A percentile compares a stretch with the other conserved stretches of the same genome.
Conservation (phyloP, 2,329 filamentous ascomycete species). For the Phialocephala sp. region DNA sequence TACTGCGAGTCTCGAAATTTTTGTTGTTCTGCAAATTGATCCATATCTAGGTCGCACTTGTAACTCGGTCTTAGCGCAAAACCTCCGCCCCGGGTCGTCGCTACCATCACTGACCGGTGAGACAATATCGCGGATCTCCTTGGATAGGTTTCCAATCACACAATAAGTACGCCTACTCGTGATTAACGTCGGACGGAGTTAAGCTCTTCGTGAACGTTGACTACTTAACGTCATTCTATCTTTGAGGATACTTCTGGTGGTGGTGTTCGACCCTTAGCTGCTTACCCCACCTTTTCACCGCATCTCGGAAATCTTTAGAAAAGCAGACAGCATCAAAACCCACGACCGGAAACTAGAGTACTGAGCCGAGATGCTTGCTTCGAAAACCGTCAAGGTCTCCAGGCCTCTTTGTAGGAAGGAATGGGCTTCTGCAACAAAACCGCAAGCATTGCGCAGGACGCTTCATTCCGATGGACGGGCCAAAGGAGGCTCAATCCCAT, state of each 20-base stretch:
- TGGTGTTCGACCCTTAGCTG: not conserved
- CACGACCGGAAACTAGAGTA: not conserved
- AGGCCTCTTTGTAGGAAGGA: not conserved
- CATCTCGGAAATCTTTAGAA: not conserved
- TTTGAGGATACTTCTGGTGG: not conserved
- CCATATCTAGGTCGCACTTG: not conserved
- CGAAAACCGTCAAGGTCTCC: not conserved
- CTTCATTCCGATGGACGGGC: not conserved
- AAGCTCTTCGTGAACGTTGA: not conserved
- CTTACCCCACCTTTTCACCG: slow-evolving; percentile 9
- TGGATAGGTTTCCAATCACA: not conserved
- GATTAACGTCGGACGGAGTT: not conserved
- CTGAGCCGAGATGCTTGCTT: not conserved
- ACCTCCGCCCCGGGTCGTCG: slow-evolving; percentile 1
- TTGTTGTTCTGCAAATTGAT: not conserved
- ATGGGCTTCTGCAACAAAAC: not conserved
- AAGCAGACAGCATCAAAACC: not conserved
- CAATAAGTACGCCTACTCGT: not conserved
- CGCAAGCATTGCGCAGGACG: not conserved
- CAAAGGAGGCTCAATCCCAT: not conserved
- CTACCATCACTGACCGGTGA: no score
- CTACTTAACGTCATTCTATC: not conserved
- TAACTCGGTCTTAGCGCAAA: not conserved
- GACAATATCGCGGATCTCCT: not conserved
- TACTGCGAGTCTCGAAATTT: not conserved